Conservation (phyloP, 2,329 filamentous ascomycete genomes). For the Colletotrichum zoysiae region DNA sequence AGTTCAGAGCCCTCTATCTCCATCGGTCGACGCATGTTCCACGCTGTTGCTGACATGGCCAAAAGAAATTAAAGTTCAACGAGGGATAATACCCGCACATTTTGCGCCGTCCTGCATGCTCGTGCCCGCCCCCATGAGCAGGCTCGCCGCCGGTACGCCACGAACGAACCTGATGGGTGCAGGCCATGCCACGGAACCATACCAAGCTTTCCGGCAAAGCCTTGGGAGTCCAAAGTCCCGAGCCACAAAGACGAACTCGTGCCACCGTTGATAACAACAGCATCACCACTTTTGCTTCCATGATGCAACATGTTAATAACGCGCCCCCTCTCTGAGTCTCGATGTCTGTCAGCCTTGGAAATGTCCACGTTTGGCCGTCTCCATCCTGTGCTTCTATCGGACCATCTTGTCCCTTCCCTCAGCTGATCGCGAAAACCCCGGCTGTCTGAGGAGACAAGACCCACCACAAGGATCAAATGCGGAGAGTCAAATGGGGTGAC, state of each 20-base stretch:
- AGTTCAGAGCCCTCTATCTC: constrained; percentile 6
- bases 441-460: constrained; percentile 17
- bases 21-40: constrained; percentile 20
- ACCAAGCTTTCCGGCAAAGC: constrained; percentile 37
- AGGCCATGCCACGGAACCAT: constrained; percentile 11
- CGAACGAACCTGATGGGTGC: constrained; percentile 11
- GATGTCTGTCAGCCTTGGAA: constrained; percentile 2
- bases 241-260: constrained; percentile 15
- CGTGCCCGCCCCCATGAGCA: background rate
- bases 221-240: constrained; percentile 13
- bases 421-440: constrained; percentile 28
- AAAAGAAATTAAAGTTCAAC: constrained; percentile 30
- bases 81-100: constrained; percentile 16
- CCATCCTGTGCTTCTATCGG: constrained; percentile 12
- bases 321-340: background rate
- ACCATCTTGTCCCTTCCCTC: constrained; percentile 27
- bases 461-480: constrained; percentile 28
- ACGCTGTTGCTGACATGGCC: constrained; percentile 26
- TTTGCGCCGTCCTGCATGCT: constrained; percentile 7
- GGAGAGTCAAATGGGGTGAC: constrained; percentile 37
- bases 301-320: background rate
- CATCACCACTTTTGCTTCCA: background rate
- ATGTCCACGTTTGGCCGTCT: constrained; percentile 23
- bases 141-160: background rate
- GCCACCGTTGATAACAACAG: constrained; percentile 3